These are phyloP conservation scores for Neurospora crassa DNA, from an alignment of 2,329 filamentous ascomycete genomes.

Conservation along the genomic window DNA sequence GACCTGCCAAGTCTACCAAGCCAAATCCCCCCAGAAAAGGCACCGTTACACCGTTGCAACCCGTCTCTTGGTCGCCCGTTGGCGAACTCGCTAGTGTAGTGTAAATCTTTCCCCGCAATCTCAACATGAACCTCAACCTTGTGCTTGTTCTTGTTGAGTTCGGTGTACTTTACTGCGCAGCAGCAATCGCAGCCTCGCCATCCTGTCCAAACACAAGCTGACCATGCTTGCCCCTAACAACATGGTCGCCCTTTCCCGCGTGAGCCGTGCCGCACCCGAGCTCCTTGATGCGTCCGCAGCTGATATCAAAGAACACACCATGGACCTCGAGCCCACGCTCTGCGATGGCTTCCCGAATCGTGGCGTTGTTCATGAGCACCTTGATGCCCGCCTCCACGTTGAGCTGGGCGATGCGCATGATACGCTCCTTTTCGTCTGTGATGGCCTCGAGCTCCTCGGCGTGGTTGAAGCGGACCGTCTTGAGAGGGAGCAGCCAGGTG, in stretches of 20 bases:
- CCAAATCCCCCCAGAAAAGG: neutral
- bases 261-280: slow-evolving; percentile 33
- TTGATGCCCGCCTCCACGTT: slow-evolving; percentile 64
- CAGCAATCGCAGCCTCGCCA: neutral
- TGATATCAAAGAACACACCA: slow-evolving; percentile 64
- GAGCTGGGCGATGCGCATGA: slow-evolving; percentile 59
- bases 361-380: slow-evolving; percentile 57
- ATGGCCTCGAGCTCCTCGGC: slow-evolving; percentile 46
- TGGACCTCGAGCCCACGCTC: slow-evolving; percentile 66
- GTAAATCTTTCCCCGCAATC: neutral
- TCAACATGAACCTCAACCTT: neutral
- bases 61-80: neutral
- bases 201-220: slow-evolving; percentile 34
- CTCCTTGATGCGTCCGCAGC: slow-evolving; percentile 37
- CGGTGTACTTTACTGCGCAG: neutral
- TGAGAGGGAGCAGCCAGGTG: slow-evolving; percentile 44
- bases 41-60: neutral
- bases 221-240: slow-evolving; percentile 39
- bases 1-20: neutral
- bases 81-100: neutral
- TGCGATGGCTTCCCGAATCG: slow-evolving; percentile 59
- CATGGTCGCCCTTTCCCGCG: slow-evolving; percentile 19
- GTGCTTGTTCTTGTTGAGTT: neutral
- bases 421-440: slow-evolving; percentile 42
- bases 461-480: slow-evolving; percentile 34